phyloP scores from a whole-genome alignment of 352 stramenopile species.

The Globisporangium viniferum region DNA sequence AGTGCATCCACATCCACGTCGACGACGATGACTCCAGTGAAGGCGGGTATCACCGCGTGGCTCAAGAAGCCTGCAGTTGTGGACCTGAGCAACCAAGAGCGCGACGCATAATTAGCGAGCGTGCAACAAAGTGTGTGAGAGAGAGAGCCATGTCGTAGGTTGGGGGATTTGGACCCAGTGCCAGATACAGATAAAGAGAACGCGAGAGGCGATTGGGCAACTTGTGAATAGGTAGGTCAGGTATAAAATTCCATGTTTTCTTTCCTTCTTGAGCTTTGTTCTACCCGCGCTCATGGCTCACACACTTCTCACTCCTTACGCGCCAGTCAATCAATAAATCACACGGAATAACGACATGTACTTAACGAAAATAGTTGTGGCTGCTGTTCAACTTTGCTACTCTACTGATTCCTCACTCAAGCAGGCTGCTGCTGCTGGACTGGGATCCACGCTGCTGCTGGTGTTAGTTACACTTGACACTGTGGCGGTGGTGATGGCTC shows the following conservation, averaged over 20 bases:
- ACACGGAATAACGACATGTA: not conserved
- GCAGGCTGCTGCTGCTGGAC: not conserved
- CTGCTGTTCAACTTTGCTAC: not conserved
- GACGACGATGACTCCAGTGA: constrained; percentile 12
- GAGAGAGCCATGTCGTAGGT: not conserved
- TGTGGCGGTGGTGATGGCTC: too few species aligned
- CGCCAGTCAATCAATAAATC: not conserved
- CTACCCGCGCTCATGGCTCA: too few species aligned
- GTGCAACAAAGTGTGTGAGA: not conserved
- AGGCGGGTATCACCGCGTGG: constrained; percentile 20
- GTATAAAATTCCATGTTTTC: not conserved
- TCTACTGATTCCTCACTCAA: not conserved
- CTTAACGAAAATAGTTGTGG: not conserved
- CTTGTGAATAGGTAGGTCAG: not conserved
- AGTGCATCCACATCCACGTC: not conserved
- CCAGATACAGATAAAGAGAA: not conserved
- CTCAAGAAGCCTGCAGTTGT: constrained; percentile 18
- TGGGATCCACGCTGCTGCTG: too few species aligned
- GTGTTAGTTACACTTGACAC: too few species aligned
- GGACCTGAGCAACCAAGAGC: constrained; percentile 10
- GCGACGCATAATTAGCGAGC: not conserved
- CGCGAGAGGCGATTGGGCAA: not conserved
- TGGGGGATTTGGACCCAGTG: not conserved
- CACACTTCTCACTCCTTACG: too few species aligned
- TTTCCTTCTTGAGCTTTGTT: not conserved